Conservation (phyloP, 1,139 yeast species). For the Starmera stellimalicola region DNA sequence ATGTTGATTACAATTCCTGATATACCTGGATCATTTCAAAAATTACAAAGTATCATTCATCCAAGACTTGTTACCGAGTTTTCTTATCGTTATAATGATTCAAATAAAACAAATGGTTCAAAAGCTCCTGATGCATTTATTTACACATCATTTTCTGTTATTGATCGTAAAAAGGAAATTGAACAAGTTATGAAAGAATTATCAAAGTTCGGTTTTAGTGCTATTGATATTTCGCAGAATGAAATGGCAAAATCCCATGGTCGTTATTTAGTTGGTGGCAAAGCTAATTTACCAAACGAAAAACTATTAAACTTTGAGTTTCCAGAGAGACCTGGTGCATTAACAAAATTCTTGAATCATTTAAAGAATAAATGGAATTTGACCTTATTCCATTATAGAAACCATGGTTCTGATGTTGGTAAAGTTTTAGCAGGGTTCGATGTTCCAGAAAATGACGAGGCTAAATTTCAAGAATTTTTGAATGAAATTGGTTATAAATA, state of each 20-base stretch:
- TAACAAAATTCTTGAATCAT: constrained; percentile 65
- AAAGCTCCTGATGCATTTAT: constrained; percentile 53
- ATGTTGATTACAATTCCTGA: constrained; percentile 88
- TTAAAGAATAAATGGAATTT: constrained; percentile 81
- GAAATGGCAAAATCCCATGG: constrained; percentile 96
- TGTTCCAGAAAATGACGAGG: constrained; percentile 65
- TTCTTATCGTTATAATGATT: constrained; percentile 62
- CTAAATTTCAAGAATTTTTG: constrained; percentile 58
- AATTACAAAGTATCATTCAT: constrained; percentile 61
- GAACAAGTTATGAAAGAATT: constrained; percentile 34
- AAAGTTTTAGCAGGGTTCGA: constrained; percentile 84
- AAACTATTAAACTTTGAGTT: constrained; percentile 79
- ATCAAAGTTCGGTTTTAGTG: constrained; percentile 47
- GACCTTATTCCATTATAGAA: constrained; percentile 90
- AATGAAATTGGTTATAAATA: constrained; percentile 65
- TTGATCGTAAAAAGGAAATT: constrained; percentile 54
- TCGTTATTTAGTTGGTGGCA: constrained; percentile 91
- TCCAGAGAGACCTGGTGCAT: constrained; percentile 96
- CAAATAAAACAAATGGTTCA: constrained; percentile 22
- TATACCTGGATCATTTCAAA: constrained; percentile 78
- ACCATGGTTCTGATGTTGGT: constrained; percentile 92
- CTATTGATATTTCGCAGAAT: constrained; percentile 79
- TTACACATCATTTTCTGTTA: constrained; percentile 79
- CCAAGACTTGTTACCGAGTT: constrained; percentile 93
- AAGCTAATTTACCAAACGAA: constrained; percentile 58